Evolutionary conservation across 2,329 filamentous ascomycete species (phyloP), one percentile per base, ranked within the genome.

Genomic region (Microdochium bolleyi): DNA sequence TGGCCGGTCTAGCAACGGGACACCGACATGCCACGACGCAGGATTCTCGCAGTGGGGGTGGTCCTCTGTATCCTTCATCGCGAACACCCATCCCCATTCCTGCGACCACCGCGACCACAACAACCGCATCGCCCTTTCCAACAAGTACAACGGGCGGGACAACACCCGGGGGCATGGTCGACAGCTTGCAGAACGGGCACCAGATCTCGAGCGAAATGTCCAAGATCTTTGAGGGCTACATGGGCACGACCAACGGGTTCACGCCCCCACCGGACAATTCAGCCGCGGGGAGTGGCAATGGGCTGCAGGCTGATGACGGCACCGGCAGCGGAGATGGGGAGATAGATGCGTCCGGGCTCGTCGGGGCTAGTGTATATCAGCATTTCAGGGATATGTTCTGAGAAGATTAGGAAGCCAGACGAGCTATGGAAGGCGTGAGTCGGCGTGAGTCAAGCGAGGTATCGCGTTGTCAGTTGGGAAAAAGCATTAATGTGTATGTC

Each of bases 151-250:
- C 52, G 10, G 27, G 21, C 11, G 38, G 19, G 13, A 49, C 51
- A 21, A 53, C 63, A 5, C 54, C 58, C 3, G 58, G 48, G 24
- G 37, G 37, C 37, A 10, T 49, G 14, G 14, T 56, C 25, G 56
- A 56, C 44, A 51, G 50, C 30, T 54, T 57, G 32, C 61, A 62
- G 44, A 82, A 80, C 25, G 78, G 79, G 3, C 57, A 70, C 25
- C 72, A 71, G 57, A 72, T 83, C 37, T 77, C 78, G 52, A 74
- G 59, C 22, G 79, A 83, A 59, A 78, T 83, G 74, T 76, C 72
- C 13, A 71, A 73, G 21, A 72, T 76, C 19, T 76, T 69, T 49
- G 73, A 75, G 54, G 69, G 65, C 1, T 72, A 73, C 46, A 63
- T 63, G 50, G 61, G 58, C 24, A 63, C 63, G 41, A 57, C 24